These are phyloP conservation scores for Prunus armeniaca DNA, from an alignment of 306 rosid species.

Conservation along the genomic window DNA sequence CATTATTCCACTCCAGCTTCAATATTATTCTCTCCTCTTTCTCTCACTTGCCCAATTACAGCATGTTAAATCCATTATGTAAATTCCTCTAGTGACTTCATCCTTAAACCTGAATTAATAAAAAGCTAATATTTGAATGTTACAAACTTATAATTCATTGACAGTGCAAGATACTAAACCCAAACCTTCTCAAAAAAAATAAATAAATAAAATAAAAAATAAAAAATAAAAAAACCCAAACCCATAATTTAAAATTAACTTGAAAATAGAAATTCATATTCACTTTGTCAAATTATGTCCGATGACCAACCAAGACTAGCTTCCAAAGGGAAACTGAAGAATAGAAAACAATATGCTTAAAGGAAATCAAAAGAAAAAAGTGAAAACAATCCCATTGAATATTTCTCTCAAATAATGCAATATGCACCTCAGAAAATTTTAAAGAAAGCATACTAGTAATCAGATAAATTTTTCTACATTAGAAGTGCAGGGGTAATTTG, in stretches of 20 bases:
- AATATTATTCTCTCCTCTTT: too few relatives aligned
- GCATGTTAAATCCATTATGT: neutral
- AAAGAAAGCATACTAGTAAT: neutral
- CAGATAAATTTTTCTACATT: neutral
- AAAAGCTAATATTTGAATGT: neutral
- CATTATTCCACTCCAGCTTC: too few relatives aligned
- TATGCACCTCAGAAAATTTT: neutral
- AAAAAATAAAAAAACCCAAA: neutral
- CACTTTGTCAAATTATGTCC: neutral
- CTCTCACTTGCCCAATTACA: neutral
- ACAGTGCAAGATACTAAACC: neutral
- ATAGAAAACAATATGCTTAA: neutral
- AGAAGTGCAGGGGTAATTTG: neutral
- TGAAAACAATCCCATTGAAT: neutral
- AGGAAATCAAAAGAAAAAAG: neutral
- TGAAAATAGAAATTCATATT: too few relatives aligned
- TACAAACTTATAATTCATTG: neutral
- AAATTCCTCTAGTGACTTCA: neutral
- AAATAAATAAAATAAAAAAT: too few relatives aligned
- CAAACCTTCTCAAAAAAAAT: too few relatives aligned
- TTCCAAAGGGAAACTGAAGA: neutral
- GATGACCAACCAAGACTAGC: neutral
- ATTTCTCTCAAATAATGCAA: neutral
- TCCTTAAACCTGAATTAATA: neutral
- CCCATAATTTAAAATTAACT: neutral